Base-by-base conservation (phyloP, 2,329 filamentous ascomycete genomes). In the Paecilomyces formosus region DNA sequence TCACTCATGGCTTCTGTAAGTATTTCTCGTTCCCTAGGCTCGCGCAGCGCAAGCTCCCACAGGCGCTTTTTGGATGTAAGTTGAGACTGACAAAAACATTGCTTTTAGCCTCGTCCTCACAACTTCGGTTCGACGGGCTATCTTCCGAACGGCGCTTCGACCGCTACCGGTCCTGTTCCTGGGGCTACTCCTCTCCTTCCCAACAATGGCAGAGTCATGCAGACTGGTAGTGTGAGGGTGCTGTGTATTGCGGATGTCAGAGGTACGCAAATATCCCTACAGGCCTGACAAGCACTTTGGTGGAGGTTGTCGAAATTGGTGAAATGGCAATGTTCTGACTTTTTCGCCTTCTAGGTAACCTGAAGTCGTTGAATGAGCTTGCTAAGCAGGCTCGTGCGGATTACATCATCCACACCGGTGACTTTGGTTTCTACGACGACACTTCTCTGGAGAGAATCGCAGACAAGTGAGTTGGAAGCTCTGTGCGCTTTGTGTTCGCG, bases 391-490 rank as follows among this genome's bases (percentile, higher is more conserved):
- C 94, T 62, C 89, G 89, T 73, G 94, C 94, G 68, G 92, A 97
- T 78, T 92, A 97, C 79, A 96, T 99, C 76, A 92, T 99, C 70
- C 94, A 99, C 78, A 99, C 94, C 21, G 94, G 94, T 75, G 94
- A 99, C 76, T 99, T 99, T 74, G 94, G 94, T 63, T 99, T 99
- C 79, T 99, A 99, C 79, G 94, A 99, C 76, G 89, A 96, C 69
- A 90, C 88, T 57, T 99, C 94, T 35, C 81, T 99, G 65, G 93
- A 97, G 70, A 88, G 94, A 70, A 97, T 99, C 79, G 94, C 94
- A 49, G 94, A 99, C 77, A 99, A 99, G 91, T 96, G 79, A 80
- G 87, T 79, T 51, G 33, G 31, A 33, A 50, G 31, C 33, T 55
- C 22, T 35, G 30, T 3, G 39, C 24, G 3, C 22, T 24, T 13